Evolutionary conservation across 2,329 filamentous ascomycete genomes (phyloP), one percentile per base, ranked within the genome.

Genomic region (Zymoseptoria ardabiliae): DNA sequence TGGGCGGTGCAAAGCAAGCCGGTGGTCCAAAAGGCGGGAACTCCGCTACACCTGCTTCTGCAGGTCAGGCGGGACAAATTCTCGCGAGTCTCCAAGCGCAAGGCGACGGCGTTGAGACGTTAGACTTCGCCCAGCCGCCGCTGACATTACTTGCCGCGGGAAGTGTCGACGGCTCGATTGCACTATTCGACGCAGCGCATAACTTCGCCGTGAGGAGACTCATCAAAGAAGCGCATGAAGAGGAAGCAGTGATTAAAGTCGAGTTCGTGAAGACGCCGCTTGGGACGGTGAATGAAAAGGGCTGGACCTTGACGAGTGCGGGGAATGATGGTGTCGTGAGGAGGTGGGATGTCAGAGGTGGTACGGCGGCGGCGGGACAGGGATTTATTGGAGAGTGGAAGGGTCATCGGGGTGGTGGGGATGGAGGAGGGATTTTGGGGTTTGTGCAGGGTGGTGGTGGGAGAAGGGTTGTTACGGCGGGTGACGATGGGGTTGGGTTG

Each of bases 311-410:
- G 56, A 97, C 93, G 1, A 90, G 85, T 64, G 92, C 87, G 66
- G 94, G 94, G 8, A 90, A 97, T 81, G 94, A 99, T 70, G 93
- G 94, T 19, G 91, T 92, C 0, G 85, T 99, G 20, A 82, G 90
- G 69, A 81, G 92, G 61, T 99, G 94, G 94, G 93, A 99, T 75
- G 80, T 84, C 4, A 75, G 86, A 51, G 87, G 86, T 57, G 86
- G 87, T 7, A 89, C 85, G 1, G 81, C 82, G 1, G 83, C 83
- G 0, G 85, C 84, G 1, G 84, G 81, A 8, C 85, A 85, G 56
- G 91, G 90, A 0, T 77, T 96, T 56, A 77, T 90, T 22, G 88
- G 86, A 64, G 92, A 97, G 75, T 97, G 92, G 92, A 91, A 82
- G 74, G 94, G 94, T 0, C 94, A 99, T 73, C 74, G 90, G 67